phyloP scores from a whole-genome alignment of 2,329 filamentous ascomycete genomes.

The Fusarium sp. region DNA sequence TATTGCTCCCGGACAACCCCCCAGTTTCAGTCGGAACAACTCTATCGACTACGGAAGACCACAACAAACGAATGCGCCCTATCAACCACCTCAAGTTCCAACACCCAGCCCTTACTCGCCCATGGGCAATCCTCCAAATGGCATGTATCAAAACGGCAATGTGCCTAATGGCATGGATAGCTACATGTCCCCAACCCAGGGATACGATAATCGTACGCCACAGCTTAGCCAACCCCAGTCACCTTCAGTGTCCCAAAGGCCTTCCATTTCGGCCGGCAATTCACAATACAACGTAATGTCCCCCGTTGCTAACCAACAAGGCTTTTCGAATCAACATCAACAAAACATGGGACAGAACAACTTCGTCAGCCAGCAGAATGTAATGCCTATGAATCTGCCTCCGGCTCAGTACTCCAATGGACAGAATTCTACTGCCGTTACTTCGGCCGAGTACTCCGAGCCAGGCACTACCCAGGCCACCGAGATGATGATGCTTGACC shows the following conservation, averaged over 20 bases:
- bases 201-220: constrained; percentile 47
- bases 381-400: constrained; percentile 71
- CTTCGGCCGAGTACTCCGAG: constrained; percentile 59
- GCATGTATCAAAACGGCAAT: constrained; percentile 42
- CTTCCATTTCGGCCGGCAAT: constrained; percentile 60
- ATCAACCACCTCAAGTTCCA: constrained; percentile 59
- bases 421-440: constrained; percentile 47
- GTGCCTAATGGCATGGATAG: constrained; percentile 53
- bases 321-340: constrained; percentile 61
- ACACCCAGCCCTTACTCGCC: constrained; percentile 60
- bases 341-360: constrained; percentile 58
- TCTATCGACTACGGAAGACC: constrained; percentile 55
- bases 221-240: constrained; percentile 49
- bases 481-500: constrained; percentile 70
- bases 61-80: constrained; percentile 56
- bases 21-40: constrained; percentile 57
- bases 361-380: constrained; percentile 71
- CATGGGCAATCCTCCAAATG: constrained; percentile 57
- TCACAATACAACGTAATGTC: constrained; percentile 64
- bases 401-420: constrained; percentile 65
- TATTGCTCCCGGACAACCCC: constrained; percentile 59
- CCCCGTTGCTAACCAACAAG: constrained; percentile 62
- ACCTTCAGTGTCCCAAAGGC: constrained; percentile 56
- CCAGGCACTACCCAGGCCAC: constrained; percentile 57
- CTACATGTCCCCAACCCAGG: constrained; percentile 55